These are phyloP conservation scores for Magnolia officinalis DNA, from an alignment of 164 flowering plant genomes.

Conservation along the genomic window DNA sequence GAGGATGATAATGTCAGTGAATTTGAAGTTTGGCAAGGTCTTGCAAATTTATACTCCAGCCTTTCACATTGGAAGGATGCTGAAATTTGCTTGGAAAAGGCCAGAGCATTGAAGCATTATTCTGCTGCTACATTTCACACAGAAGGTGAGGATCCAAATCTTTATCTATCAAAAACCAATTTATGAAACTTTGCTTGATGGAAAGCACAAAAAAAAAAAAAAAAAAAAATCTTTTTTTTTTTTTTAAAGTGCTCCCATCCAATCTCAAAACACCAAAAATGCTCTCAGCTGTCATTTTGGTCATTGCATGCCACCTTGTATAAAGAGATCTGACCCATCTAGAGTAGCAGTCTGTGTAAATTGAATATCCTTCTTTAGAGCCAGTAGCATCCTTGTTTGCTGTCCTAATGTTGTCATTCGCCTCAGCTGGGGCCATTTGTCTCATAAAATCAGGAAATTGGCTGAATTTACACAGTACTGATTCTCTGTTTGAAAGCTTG, in stretches of 20 bases:
- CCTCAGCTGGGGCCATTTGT: neutral
- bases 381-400: neutral
- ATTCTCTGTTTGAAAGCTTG: neutral
- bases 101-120: constrained; percentile 52
- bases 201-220: neutral
- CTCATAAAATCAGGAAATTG: neutral
- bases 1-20: constrained; percentile 64
- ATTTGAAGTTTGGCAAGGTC: constrained; percentile 92
- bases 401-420: too few relatives aligned
- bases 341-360: too few relatives aligned
- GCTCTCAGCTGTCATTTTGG: too few relatives aligned
- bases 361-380: neutral
- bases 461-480: neutral
- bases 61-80: constrained; percentile 95
- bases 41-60: constrained; percentile 75
- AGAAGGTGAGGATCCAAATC: constrained; percentile 57
- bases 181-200: neutral
- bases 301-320: neutral
- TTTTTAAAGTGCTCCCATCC: too few relatives aligned
- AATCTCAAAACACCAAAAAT: too few relatives aligned
- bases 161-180: neutral
- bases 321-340: neutral
- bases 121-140: constrained; percentile 58
- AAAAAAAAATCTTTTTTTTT: neutral
- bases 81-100: constrained; percentile 83